A percentile compares a stretch with the other conserved stretches of the same genome.
These are phyloP conservation scores for Solanum tarijense DNA, from an alignment of 257 asterid species.

Conservation along the genomic window DNA sequence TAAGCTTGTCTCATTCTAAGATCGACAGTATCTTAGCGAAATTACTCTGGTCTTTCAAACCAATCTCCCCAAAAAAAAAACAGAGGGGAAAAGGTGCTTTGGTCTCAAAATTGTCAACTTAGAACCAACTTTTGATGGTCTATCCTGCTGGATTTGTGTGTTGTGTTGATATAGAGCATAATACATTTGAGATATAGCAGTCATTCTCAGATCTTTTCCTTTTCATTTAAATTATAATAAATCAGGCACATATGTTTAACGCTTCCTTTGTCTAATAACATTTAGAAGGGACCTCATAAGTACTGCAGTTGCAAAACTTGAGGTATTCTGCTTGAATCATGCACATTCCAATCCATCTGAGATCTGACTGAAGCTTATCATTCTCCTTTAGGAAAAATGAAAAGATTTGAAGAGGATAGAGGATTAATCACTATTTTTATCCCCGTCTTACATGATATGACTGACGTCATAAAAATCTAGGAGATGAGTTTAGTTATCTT, in stretches of 20 bases:
- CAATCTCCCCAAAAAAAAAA: neutral
- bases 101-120: neutral
- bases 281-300: neutral
- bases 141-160: neutral
- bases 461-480: neutral
- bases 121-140: neutral
- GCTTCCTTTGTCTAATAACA: neutral
- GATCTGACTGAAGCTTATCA: neutral
- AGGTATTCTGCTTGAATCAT: neutral
- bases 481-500: neutral
- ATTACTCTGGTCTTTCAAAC: neutral
- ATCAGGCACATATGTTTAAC: neutral
- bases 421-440: neutral
- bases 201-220: neutral
- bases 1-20: neutral
- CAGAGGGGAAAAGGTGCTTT: neutral
- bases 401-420: neutral
- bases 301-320: neutral
- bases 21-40: neutral
- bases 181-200: neutral
- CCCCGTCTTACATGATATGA: neutral
- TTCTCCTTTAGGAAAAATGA: neutral
- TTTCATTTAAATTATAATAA: neutral
- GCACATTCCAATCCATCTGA: neutral
- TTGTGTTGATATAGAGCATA: neutral